Base-by-base conservation (phyloP, 768 basidiomycete species). In the Austroboletus festivus region DNA sequence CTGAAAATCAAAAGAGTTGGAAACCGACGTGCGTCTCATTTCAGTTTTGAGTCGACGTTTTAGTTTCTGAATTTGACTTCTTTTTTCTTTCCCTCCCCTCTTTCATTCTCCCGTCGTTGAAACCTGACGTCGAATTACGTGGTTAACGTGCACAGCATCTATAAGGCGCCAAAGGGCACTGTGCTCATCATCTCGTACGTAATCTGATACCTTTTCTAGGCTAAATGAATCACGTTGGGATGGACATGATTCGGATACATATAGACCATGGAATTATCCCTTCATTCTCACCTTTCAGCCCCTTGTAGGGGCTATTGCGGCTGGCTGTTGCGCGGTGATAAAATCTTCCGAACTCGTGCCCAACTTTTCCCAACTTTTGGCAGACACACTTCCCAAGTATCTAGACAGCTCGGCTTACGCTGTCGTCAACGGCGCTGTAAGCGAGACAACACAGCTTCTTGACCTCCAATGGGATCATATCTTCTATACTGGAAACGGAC, bases 241-340 rank as follows among this genome's bases (percentile, higher is more conserved):
- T 19, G 16, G 33, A 34, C 18, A 19, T 37, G 35, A 37, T 18
- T 4, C 12, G n/a, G 28, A 28, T 28, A 28, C 6, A 18, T 42
- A 12, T 24, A 84, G 82, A 16, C 82, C 82, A 2, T 85, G 82
- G 82, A 86, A 86, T 57, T 86, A 80, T 54, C 85, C 85, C 0
- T 57, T 81, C 43, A 66, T 79, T 10, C 72, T 84, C 26, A 71
- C 59, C 5, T 61, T 86, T 6, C 75, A 76, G 33, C 85, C 86
- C 3, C 67, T 85, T 19, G 71, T 77, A 42, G 87, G 86, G 4
- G 88, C 88, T 1, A 84, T 91, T 42, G 74, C 85, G 0, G 86
- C 86, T 1, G 89, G 88, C 0, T 86, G 83, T 56, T 74, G 81
- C n/a, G 77, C 74, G 0, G 73, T 81, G 9, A 39, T 89, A 57